phyloP scores from a whole-genome alignment of 495 filamentous ascomycete genomes.

The Sporormia fimetaria region DNA sequence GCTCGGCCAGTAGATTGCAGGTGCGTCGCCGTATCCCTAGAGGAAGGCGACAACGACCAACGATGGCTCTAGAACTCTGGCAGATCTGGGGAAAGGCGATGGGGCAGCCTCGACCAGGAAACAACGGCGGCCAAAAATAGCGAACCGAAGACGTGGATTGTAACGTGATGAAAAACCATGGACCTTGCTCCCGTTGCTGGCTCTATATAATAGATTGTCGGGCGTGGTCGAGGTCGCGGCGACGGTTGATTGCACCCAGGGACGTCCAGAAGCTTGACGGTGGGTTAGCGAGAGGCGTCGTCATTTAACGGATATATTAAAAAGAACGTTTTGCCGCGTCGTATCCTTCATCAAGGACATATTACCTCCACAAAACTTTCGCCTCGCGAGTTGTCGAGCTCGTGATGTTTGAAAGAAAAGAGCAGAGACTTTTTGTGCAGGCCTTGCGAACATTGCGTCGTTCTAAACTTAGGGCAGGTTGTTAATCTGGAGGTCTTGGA shows the following conservation, averaged over 20 bases:
- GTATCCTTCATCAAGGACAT: conserved; percentile 15
- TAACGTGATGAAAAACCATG: conserved; percentile 7
- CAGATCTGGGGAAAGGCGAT: conserved; percentile 3
- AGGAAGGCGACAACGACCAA: conserved; percentile 4
- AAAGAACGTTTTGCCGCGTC: conserved; percentile 11
- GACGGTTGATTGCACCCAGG: conserved; percentile 13
- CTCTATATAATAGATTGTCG: conserved; percentile 23
- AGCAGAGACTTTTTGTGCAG: too few species aligned
- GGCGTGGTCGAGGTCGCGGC: conserved; percentile 20
- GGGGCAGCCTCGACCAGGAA: not conserved
- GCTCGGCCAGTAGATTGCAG: too few species aligned
- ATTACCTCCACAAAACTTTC: too few species aligned
- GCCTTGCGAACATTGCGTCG: too few species aligned
- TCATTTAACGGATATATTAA: conserved; percentile 8
- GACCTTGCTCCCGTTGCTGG: conserved; percentile 4
- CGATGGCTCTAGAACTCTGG: conserved; percentile 19
- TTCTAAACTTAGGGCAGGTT: too few species aligned
- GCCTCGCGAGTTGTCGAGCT: too few species aligned
- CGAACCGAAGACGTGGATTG: conserved; percentile 1
- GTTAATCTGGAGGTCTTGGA: too few species aligned
- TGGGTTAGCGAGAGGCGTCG: conserved; percentile 16
- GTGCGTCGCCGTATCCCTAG: too few species aligned
- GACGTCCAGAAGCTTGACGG: conserved; percentile 17
- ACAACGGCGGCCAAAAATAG: conserved; percentile 16
- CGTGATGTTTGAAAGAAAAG: too few species aligned